A percentile compares a stretch with the other conserved stretches of the same genome.
phyloP scores from a whole-genome alignment of 768 basidiomycete species.

The Serendipita indica region DNA sequence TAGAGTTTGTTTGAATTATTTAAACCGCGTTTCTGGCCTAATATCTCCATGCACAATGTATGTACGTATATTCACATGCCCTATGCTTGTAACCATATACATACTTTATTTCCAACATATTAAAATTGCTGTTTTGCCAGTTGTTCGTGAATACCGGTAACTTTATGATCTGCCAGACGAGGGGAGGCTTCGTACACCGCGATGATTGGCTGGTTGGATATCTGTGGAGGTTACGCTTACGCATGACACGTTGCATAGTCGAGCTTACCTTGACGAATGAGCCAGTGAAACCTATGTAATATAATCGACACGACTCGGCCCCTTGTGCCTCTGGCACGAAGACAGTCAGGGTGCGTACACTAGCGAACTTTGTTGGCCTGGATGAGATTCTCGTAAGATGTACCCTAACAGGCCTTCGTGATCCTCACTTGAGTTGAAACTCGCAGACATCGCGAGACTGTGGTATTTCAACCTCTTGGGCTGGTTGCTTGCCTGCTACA shows the following conservation, averaged over 20 bases:
- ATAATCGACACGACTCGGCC: conserved; percentile 58
- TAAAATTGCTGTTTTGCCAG: conserved; percentile 33
- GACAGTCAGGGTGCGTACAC: conserved; percentile 63
- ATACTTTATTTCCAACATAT: not conserved
- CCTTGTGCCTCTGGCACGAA: conserved; percentile 72
- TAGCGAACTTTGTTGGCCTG: conserved; percentile 78
- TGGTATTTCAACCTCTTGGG: conserved; percentile 59
- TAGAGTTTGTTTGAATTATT: too few relatives aligned
- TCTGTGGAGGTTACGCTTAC: not conserved
- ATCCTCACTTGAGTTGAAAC: conserved; percentile 61
- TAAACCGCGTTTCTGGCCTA: too few relatives aligned
- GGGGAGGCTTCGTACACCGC: conserved; percentile 82
- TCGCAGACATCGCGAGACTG: conserved; percentile 67
- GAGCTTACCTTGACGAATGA: conserved; percentile 54
- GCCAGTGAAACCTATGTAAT: conserved; percentile 77
- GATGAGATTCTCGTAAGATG: not conserved
- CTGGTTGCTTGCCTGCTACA: conserved; percentile 40
- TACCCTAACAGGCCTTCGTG: not conserved
- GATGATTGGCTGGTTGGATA: conserved; percentile 46
- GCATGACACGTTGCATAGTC: not conserved
- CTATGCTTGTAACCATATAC: too few relatives aligned
- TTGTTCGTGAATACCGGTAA: conserved; percentile 58
- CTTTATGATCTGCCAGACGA: conserved; percentile 80
- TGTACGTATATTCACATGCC: too few relatives aligned
- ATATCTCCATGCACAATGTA: too few relatives aligned